phyloP scores from a whole-genome alignment of 106 monocot genomes.

The Acanthochlamys bracteata region DNA sequence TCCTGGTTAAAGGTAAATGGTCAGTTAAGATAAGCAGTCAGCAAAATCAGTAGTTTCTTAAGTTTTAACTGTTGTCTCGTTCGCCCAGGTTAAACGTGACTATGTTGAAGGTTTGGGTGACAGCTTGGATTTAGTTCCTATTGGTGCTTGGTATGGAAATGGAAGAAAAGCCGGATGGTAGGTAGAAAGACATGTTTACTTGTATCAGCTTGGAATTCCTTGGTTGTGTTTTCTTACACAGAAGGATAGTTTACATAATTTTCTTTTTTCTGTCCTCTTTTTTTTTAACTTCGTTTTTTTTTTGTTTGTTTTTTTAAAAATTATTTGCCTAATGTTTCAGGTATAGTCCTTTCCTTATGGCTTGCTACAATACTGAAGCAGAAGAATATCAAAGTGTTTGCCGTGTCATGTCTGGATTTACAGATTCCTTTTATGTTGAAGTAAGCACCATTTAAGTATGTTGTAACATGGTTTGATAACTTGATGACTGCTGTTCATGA shows the following conservation, averaged over 20 bases:
- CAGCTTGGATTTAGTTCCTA: conserved; percentile 89
- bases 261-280: no score
- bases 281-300: background rate
- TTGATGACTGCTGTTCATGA: no score
- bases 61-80: background rate
- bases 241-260: no score
- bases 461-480: no score
- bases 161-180: conserved; percentile 98
- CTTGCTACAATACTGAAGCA: conserved; percentile 82
- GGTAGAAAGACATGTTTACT: background rate
- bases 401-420: conserved; percentile 95
- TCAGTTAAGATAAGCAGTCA: background rate
- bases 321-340: conserved; percentile 26
- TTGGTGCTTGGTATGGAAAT: conserved; percentile 97
- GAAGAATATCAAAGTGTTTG: conserved; percentile 97
- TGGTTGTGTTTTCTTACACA: no score
- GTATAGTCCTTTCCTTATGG: conserved; percentile 98
- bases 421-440: conserved; percentile 82
- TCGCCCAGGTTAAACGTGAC: conserved; percentile 77
- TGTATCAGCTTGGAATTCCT: no score
- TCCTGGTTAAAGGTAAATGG: conserved; percentile 86
- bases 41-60: no score
- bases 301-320: background rate
- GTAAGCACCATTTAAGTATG: conserved; percentile 21
- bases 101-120: conserved; percentile 86